phyloP scores from a whole-genome alignment of 202 grass and related monocot genomes.

The Setaria viridis region DNA sequence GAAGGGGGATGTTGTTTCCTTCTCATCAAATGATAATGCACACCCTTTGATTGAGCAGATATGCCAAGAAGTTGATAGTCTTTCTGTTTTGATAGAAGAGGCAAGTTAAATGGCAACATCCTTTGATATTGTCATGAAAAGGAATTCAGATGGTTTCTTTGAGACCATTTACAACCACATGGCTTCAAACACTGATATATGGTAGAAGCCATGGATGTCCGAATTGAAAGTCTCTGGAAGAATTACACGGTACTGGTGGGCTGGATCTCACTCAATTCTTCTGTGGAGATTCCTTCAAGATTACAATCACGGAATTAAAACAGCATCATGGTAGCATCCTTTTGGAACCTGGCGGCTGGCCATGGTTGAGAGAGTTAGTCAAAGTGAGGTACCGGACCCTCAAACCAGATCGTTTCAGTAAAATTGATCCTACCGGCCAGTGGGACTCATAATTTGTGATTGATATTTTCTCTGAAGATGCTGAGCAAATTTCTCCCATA shows the following conservation, averaged over 20 bases:
- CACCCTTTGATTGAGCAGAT: conserved; percentile 60
- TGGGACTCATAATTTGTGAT: neutral
- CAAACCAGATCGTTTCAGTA: neutral
- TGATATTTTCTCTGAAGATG: neutral
- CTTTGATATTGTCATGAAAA: conserved; percentile 32
- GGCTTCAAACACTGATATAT: conserved; percentile 21
- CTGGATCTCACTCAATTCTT: conserved; percentile 15
- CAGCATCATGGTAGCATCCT: neutral
- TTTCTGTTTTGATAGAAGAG: conserved; percentile 64
- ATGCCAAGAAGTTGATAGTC: conserved; percentile 61
- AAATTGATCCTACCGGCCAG: neutral
- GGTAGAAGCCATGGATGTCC: neutral
- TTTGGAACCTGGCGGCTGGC: neutral
- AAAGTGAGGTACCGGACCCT: conserved; percentile 41
- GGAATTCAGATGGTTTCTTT: conserved; percentile 6
- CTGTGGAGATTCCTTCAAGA: conserved; percentile 24
- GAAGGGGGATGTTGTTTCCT: conserved; percentile 60
- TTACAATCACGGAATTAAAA: conserved; percentile 22
- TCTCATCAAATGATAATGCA: conserved; percentile 69
- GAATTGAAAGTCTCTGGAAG: conserved; percentile 24
- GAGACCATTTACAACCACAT: conserved; percentile 29
- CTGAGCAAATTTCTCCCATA: neutral
- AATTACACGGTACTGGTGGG: conserved; percentile 25
- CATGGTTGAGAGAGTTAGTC: conserved; percentile 7
- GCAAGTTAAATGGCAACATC: neutral